A percentile compares a stretch with the other conserved stretches of the same genome.
Evolutionary conservation across 208 protist species (phyloP).

Genomic region (Kentomonas sorsogonicus): DNA sequence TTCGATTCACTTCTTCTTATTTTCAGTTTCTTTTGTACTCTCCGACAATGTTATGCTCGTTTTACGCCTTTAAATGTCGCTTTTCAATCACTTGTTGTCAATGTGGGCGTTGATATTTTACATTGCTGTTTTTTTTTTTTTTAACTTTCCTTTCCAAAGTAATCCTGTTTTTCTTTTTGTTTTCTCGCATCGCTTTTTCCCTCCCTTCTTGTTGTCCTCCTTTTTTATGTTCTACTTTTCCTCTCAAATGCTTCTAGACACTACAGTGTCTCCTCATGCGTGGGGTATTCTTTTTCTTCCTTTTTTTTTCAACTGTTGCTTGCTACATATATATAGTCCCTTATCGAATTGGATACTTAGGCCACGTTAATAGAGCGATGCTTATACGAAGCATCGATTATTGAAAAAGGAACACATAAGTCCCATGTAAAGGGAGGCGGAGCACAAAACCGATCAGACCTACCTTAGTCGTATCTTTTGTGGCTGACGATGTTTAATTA

Average conservation of each 20-base stretch:
- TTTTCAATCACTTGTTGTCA: slow-evolving; percentile 10
- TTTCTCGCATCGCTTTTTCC: background rate
- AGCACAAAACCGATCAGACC: no score
- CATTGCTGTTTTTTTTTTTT: background rate
- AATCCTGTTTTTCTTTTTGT: background rate
- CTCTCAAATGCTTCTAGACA: no score
- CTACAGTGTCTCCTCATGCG: background rate
- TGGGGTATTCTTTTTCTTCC: background rate
- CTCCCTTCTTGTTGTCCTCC: background rate
- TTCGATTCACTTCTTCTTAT: background rate
- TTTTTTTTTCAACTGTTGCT: slow-evolving; percentile 8
- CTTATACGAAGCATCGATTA: no score
- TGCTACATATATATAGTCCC: no score
- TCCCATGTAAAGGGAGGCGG: no score
- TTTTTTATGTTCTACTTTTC: slow-evolving; percentile 6
- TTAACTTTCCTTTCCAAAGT: background rate
- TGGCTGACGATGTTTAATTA: no score
- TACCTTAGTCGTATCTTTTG: no score
- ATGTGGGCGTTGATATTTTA: background rate
- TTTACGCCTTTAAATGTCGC: slow-evolving; percentile 4
- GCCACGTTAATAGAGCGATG: no score
- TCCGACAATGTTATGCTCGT: background rate
- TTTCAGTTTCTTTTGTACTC: background rate
- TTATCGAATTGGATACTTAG: no score
- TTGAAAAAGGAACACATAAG: no score